Evolutionary conservation across 1,139 yeast species (phyloP).

Genomic region (Yarrowia galli): DNA sequence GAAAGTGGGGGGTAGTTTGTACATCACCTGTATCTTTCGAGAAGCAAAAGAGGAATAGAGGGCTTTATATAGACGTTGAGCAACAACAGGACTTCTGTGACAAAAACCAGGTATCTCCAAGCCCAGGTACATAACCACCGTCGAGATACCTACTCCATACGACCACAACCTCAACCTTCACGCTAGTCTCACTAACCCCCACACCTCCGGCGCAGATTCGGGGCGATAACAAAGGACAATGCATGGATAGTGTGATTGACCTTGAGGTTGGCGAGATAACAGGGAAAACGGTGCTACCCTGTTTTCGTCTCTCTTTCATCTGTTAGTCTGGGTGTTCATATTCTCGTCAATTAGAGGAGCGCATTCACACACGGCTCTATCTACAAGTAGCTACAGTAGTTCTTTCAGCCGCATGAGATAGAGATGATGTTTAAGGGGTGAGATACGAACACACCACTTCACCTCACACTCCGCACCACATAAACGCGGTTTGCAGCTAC

Average conservation of each 20-base stretch:
- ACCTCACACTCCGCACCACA: background rate
- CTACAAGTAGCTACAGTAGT: background rate
- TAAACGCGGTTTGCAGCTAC: too few species aligned
- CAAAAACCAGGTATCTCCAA: too few species aligned
- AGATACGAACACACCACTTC: too few species aligned
- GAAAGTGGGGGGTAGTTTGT: too few species aligned
- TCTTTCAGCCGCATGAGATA: conserved; percentile 1
- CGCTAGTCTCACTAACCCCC: conserved; percentile 18
- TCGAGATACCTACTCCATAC: background rate
- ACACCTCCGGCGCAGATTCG: conserved; percentile 2
- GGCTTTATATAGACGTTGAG: too few species aligned
- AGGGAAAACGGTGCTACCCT: conserved; percentile 5
- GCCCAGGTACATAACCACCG: too few species aligned
- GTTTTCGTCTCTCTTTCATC: background rate
- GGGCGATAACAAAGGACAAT: background rate
- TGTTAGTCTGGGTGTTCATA: background rate
- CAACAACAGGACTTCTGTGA: too few species aligned
- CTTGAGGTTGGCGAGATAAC: conserved; percentile 17
- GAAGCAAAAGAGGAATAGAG: too few species aligned
- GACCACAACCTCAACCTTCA: background rate
- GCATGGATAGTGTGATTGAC: conserved; percentile 7
- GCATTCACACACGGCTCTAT: background rate
- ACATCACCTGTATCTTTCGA: too few species aligned
- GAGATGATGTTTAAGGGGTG: too few species aligned
- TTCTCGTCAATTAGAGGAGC: background rate